Base-by-base conservation (phyloP, 1,139 yeast genomes). In the Geotrichum bryndzae region DNA sequence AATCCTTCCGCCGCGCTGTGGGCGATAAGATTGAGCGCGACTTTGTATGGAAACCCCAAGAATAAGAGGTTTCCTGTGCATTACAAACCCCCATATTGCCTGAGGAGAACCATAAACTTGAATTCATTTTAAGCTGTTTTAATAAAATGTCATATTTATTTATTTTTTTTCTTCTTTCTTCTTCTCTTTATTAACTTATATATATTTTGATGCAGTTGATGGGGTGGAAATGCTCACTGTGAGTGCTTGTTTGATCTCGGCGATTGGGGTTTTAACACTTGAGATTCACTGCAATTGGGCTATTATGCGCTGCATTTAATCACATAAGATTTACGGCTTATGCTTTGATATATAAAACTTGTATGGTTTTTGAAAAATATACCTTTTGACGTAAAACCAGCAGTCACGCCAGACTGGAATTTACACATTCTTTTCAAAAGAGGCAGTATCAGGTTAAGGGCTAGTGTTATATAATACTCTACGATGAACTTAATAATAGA, bases 21-120 rank as follows among this genome's bases (percentile, higher is more conserved):
- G 78, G 78, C 53, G 70, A 76, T 2, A 84, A 83, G 68, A 74
- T 88, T 5, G 75, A 76, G 27, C 70, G 71, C 27, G 90, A 87
- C 68, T 85, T 82, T 67, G 73, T 83, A 23, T 87, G 91, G 91
- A 80, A 76, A 66, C 46, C 46, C 46, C 46, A 41, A 41, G 46
- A 41, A 18, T 41, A 15, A 41, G 22, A 5, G n/a, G 46, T 41
- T 18, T 18, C 18, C 15, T 35, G 13, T 13, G 45, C 45, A 35
- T 41, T 18, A 23, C 41, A 11, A 27, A 4, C 18, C 18, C 10
- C 18, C 6, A 52, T 22, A 15, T n/a, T 27, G 31, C 38, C 15
- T 22, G 7, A 11, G 13, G n/a, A 11, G 25, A 52, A 8, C 38
- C 13, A 31, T 33, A 15, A 18, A 23, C 10, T 53, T 4, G 3